Evolutionary conservation across 2,329 filamentous ascomycete genomes (phyloP).

Genomic region (Graphilbum ipis-grandicollis): DNA sequence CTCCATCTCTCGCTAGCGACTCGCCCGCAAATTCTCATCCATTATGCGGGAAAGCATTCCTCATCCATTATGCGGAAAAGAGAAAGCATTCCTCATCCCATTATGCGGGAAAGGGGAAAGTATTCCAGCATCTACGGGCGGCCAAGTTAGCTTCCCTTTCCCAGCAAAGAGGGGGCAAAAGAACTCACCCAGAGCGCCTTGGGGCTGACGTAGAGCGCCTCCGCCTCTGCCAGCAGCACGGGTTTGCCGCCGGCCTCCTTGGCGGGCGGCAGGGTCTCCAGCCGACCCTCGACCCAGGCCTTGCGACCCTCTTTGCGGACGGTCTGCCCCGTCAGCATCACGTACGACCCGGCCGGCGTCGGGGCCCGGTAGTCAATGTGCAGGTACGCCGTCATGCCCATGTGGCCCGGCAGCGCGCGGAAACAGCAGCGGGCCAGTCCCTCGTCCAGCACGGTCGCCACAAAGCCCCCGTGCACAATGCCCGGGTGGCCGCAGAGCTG

Average conservation of each 20-base stretch:
- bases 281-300: conserved; percentile 77
- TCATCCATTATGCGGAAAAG: no score
- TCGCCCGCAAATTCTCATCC: no score
- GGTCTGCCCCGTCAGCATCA: conserved; percentile 66
- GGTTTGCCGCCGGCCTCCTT: conserved; percentile 30
- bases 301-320: conserved; percentile 81
- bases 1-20: no score
- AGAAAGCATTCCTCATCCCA: background rate
- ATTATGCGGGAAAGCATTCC: no score
- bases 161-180: background rate
- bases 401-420: conserved; percentile 67
- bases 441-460: conserved; percentile 89
- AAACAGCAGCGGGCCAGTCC: conserved; percentile 80
- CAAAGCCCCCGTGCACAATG: conserved; percentile 75
- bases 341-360: conserved; percentile 54
- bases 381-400: conserved; percentile 74
- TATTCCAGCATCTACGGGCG: background rate
- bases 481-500: conserved; percentile 80
- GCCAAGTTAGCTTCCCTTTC: background rate
- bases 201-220: conserved; percentile 77
- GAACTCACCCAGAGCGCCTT: conserved; percentile 56
- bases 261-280: conserved; percentile 55
- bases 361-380: conserved; percentile 71
- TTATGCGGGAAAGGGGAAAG: background rate
- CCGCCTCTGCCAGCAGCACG: conserved; percentile 60